Evolutionary conservation across 768 basidiomycete genomes (phyloP), one percentile per base, ranked within the genome.

Genomic region (Lentinus tigrinus): DNA sequence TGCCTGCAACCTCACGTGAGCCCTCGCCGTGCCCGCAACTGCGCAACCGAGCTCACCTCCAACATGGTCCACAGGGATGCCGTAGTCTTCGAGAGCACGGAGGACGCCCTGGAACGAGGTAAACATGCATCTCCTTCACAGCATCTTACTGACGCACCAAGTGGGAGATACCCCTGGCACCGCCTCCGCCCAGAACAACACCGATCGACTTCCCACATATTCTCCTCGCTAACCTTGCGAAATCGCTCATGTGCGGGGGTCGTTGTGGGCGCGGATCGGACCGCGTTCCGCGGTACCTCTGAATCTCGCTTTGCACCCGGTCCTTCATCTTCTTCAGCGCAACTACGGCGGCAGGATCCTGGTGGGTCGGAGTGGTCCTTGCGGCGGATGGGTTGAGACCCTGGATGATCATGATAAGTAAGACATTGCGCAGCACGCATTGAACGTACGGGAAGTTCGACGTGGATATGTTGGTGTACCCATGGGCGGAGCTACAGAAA

Each of bases 141-240:
- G 43, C 9, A 26, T 9, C 7, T 13, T 23, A 21, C 17, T 23
- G 21, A 66, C 78, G 50, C 61, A 85, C 83, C 44, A 91, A 72
- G 69, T 91, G 89, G 0, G 87, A 82, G 43, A 90, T 77, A n/a
- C 89, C 97, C 40, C 97, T 82, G 16, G 95, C 97, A 17, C 97
- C 97, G n/a, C 97, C 97, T 6, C 97, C 97, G 19, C 97, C 97
- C 2, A 99, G 81, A 7, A 98, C 95, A 43, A 99, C 75, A 1
- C 95, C 97, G 57, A 98, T 90, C 8, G 91, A 93, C 66, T 87
- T 91, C 14, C 95, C 97, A 67, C 95, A 97, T 37, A 98, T 83
- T 49, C 95, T 76, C 55, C 97, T 78, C 2, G 97, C 97, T 38
- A 99, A 75, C 21, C 97, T 81, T 9, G 94, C 88, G 70, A 98